Percentiles rank a stretch among this genome's conserved stretches.
These are phyloP conservation scores for Kalmusia sp. DNA, from an alignment of 2,329 filamentous ascomycete genomes.

Conservation along the genomic window DNA sequence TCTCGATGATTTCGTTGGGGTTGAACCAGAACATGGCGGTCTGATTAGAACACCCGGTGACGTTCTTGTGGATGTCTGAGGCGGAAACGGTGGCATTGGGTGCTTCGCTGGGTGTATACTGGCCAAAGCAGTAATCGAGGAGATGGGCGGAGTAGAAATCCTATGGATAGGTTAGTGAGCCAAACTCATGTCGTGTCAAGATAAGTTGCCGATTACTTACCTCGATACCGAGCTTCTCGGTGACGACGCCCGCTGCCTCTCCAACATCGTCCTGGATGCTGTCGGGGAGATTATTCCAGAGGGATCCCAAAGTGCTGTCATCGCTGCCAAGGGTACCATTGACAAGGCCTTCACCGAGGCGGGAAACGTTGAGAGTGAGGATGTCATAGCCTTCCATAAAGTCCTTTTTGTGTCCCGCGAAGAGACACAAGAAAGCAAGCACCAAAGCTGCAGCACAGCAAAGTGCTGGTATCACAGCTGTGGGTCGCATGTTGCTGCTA, in stretches of 20 bases:
- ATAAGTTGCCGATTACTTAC: too few relatives aligned
- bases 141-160: slow-evolving; percentile 69
- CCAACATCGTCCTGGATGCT: slow-evolving; percentile 50
- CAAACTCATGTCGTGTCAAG: too few relatives aligned
- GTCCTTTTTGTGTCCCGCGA: slow-evolving; percentile 63
- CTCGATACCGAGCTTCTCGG: slow-evolving; percentile 59
- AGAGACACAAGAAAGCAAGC: slow-evolving; percentile 66
- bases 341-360: slow-evolving; percentile 54
- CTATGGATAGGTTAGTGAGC: neutral
- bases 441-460: slow-evolving; percentile 63
- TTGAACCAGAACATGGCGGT: slow-evolving; percentile 65
- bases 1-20: slow-evolving; percentile 57
- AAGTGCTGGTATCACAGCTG: slow-evolving; percentile 58
- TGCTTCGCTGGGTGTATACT: slow-evolving; percentile 52
- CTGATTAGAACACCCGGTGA: slow-evolving; percentile 62
- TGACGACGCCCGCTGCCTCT: slow-evolving; percentile 51
- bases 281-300: slow-evolving; percentile 45
- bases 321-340: slow-evolving; percentile 33
- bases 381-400: slow-evolving; percentile 66
- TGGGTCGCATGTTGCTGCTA: slow-evolving; percentile 50
- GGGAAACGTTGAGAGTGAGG: slow-evolving; percentile 66
- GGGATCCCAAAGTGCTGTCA: slow-evolving; percentile 34
- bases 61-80: slow-evolving; percentile 56
- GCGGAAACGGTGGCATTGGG: slow-evolving; percentile 52
- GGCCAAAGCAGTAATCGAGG: slow-evolving; percentile 65